Percentiles rank a stretch among this genome's conserved stretches.
Evolutionary conservation across 2,329 filamentous ascomycete genomes (phyloP).

Genomic region (Epicoccum sorghinum): DNA sequence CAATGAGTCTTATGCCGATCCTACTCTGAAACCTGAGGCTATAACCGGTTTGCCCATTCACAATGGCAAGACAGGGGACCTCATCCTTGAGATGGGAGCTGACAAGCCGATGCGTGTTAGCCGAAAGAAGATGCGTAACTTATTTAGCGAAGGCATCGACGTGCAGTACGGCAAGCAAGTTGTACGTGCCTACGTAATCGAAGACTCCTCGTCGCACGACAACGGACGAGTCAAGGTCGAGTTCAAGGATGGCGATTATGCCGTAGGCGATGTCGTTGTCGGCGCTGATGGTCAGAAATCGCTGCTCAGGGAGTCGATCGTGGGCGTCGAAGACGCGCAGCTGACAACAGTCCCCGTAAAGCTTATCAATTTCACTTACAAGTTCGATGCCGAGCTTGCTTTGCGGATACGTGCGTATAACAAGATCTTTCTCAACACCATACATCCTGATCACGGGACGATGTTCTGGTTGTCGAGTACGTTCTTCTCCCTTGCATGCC

Average conservation of each 20-base stretch:
- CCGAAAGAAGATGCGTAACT: conserved; percentile 29
- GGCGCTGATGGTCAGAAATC: conserved; percentile 31
- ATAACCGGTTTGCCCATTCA: conserved; percentile 32
- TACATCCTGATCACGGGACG: conserved; percentile 30
- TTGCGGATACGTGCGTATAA: conserved; percentile 21
- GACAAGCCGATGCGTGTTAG: conserved; percentile 28
- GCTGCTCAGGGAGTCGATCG: conserved; percentile 21
- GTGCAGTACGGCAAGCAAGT: conserved; percentile 31
- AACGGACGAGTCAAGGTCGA: conserved; percentile 22
- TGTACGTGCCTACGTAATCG: conserved; percentile 10
- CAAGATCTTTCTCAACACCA: conserved; percentile 28
- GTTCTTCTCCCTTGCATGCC: conserved; percentile 9
- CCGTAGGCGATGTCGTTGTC: conserved; percentile 25
- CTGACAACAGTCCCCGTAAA: conserved; percentile 26
- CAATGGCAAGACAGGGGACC: conserved; percentile 34
- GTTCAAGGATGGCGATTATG: conserved; percentile 28
- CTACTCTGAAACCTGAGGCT: conserved; percentile 14
- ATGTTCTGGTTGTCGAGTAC: conserved; percentile 36
- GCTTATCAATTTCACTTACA: conserved; percentile 33
- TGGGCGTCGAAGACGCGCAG: conserved; percentile 21
- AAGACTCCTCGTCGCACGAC: conserved; percentile 12
- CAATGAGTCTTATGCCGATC: conserved; percentile 33
- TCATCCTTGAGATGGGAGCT: conserved; percentile 30
- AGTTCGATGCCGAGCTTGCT: conserved; percentile 22
- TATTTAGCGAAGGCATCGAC: conserved; percentile 30